Evolutionary conservation across 495 filamentous ascomycete species (phyloP).

Genomic region (Penicillium bovifimosum): DNA sequence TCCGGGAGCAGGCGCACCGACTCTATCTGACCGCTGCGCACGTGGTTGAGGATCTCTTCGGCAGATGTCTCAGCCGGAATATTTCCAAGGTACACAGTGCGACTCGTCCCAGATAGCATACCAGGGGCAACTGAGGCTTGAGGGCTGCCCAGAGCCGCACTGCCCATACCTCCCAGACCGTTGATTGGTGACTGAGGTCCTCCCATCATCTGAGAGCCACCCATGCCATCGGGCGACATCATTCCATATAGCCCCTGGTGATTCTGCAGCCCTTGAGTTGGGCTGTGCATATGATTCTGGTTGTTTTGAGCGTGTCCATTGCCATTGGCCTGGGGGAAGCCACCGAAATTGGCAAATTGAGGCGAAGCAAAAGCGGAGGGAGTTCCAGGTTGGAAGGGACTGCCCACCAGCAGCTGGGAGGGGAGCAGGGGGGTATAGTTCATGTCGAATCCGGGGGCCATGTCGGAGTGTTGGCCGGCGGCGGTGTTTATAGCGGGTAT

Average conservation of each 20-base stretch:
- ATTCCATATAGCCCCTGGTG: slow-evolving; percentile 70
- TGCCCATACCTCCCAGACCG: slow-evolving; percentile 56
- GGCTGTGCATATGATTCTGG: slow-evolving; percentile 51
- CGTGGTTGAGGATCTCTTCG: slow-evolving; percentile 95
- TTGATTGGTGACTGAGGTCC: slow-evolving; percentile 83
- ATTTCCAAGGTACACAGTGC: slow-evolving; percentile 95
- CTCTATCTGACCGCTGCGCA: slow-evolving; percentile 96
- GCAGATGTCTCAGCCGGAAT: slow-evolving; percentile 97
- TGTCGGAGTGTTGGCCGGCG: slow-evolving; percentile 57
- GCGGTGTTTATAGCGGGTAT: slow-evolving; percentile 90
- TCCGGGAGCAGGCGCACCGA: slow-evolving; percentile 92
- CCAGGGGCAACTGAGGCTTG: slow-evolving; percentile 70
- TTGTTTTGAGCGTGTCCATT: slow-evolving; percentile 53
- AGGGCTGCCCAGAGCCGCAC: slow-evolving; percentile 53
- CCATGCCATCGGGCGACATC: slow-evolving; percentile 69
- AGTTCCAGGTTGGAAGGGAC: slow-evolving; percentile 93
- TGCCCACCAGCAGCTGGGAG: slow-evolving; percentile 89
- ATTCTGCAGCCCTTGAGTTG: slow-evolving; percentile 58
- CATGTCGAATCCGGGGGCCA: slow-evolving; percentile 92
- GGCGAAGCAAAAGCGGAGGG: slow-evolving; percentile 84
- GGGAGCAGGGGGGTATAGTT: slow-evolving; percentile 95
- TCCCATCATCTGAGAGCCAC: slow-evolving; percentile 64
- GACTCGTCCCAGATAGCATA: slow-evolving; percentile 82
- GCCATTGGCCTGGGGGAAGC: slow-evolving; percentile 64
- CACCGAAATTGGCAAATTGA: slow-evolving; percentile 79